These are phyloP conservation scores for Trichopus zeylanicus DNA, from an alignment of 116 monocot genomes.

Conservation along the genomic window DNA sequence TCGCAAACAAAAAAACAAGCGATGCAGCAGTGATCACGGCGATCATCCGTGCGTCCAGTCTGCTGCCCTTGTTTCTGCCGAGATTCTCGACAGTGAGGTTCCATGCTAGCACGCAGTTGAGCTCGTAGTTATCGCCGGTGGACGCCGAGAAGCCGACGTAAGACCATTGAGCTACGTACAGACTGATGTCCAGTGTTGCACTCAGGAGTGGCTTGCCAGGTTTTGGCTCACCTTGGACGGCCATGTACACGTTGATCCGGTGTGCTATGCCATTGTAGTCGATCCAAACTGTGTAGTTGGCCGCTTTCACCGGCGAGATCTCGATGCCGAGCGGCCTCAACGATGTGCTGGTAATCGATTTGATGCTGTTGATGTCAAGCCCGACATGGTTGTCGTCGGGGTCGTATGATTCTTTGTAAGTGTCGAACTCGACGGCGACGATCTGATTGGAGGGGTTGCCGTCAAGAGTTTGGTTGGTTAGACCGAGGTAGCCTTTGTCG, in stretches of 20 bases:
- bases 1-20: background rate
- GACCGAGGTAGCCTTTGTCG: constrained; percentile 60
- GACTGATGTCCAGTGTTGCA: constrained; percentile 45
- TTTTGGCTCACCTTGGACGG: constrained; percentile 6
- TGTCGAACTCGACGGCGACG: constrained; percentile 84
- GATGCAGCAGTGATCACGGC: constrained; percentile 19
- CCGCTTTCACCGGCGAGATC: constrained; percentile 13
- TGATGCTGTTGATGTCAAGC: constrained; percentile 72
- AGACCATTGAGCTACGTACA: constrained; percentile 19
- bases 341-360: constrained; percentile 13
- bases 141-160: constrained; percentile 88
- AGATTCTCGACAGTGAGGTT: constrained; percentile 47
- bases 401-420: constrained; percentile 56
- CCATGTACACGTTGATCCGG: constrained; percentile 38
- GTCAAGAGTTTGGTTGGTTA: constrained; percentile 57
- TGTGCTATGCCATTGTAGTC: constrained; percentile 38
- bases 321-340: constrained; percentile 32
- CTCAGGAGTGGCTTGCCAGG: constrained; percentile 23
- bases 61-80: background rate
- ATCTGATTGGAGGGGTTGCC: constrained; percentile 39
- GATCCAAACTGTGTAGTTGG: constrained; percentile 51
- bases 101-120: constrained; percentile 65
- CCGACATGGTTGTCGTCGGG: constrained; percentile 73
- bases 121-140: constrained; percentile 43
- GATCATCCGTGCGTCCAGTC: constrained; percentile 6